These are phyloP conservation scores for Blastomyces parvus DNA, from an alignment of 2,329 filamentous ascomycete species.

Conservation along the genomic window DNA sequence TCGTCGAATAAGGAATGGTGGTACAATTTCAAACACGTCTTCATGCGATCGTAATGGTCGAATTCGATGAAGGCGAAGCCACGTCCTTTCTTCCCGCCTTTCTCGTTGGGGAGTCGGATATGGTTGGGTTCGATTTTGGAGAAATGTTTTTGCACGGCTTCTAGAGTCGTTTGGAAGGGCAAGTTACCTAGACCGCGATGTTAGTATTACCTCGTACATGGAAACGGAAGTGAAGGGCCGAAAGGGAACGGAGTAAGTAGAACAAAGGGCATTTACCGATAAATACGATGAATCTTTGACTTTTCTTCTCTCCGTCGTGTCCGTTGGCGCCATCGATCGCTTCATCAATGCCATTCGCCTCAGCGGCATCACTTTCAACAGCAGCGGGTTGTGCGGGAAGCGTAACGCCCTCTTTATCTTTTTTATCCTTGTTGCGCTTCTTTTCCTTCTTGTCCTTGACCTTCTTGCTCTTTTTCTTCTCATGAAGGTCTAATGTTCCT, in stretches of 20 bases:
- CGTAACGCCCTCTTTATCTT: conserved; percentile 18
- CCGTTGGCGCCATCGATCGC: conserved; percentile 15
- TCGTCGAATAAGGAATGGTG: conserved; percentile 72
- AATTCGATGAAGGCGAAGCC: conserved; percentile 89
- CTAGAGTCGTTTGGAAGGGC: conserved; percentile 68
- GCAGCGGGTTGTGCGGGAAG: conserved; percentile 16
- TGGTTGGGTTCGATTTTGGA: conserved; percentile 59
- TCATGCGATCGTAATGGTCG: conserved; percentile 74
- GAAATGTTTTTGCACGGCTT: conserved; percentile 65
- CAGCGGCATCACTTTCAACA: conserved; percentile 14
- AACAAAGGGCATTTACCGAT: conserved; percentile 44
- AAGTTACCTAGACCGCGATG: conserved; percentile 58
- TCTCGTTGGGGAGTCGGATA: conserved; percentile 64
- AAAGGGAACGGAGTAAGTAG: not conserved
- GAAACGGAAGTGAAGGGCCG: conserved; percentile 11
- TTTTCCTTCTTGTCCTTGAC: conserved; percentile 13
- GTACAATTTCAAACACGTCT: conserved; percentile 81
- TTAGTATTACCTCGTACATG: conserved; percentile 11
- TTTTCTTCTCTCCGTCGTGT: conserved; percentile 24
- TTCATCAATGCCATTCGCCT: conserved; percentile 8
- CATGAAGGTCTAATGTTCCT: not conserved
- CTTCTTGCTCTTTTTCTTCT: conserved; percentile 8
- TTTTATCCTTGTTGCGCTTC: conserved; percentile 7
- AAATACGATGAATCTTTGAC: conserved; percentile 64
- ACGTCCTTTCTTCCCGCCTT: conserved; percentile 53